Base-by-base conservation (phyloP, 768 basidiomycete species). In the Amanita thiersii region DNA sequence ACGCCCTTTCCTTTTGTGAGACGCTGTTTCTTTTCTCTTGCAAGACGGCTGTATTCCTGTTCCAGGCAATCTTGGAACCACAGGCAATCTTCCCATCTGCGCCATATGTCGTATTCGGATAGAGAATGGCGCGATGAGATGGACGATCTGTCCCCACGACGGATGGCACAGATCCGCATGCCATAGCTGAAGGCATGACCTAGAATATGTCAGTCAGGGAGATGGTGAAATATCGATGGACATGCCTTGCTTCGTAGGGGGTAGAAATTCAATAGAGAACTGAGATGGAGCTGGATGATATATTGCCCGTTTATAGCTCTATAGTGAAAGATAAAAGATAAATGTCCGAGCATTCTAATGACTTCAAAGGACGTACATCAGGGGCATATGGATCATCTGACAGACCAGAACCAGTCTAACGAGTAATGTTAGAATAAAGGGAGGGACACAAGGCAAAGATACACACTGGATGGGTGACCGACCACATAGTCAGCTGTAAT, bases 51-150 rank as follows among this genome's bases (percentile, higher is more conserved):
- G 50, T 88, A 90, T 53, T 83, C 80, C 11, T 54, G 47, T 57
- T 87, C 86, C 7, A 90, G 63, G 1, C 62, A 59, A 31, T 81
- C 77, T 55, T 90, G 87, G 51, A 88, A 79, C 64, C 68, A 74
- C 7, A 90, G 63, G 45, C 84, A 87, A 51, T 90, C 87, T 44
- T 87, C 87, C 87, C 87, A 90, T 34, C 71, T 66, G 19, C 87
- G 69, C 76, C 83, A 86, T 26, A 90, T 66, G 10, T 82, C 80
- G 52, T 90, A 89, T 44, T 77, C 77, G 6, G 57, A 51, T 34
- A 60, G 45, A 32, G 66, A 63, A 12, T 51, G 52, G 23, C 53
- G 41, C 4, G 70, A 69, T 15, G 57, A 65, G 20, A 60, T 46
- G 17, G 72, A 74, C 5, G 60, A 57, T 17, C 60, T 53, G 43